phyloP scores from a whole-genome alignment of 2,329 filamentous ascomycete genomes.

The Aspergillus brasiliensis region DNA sequence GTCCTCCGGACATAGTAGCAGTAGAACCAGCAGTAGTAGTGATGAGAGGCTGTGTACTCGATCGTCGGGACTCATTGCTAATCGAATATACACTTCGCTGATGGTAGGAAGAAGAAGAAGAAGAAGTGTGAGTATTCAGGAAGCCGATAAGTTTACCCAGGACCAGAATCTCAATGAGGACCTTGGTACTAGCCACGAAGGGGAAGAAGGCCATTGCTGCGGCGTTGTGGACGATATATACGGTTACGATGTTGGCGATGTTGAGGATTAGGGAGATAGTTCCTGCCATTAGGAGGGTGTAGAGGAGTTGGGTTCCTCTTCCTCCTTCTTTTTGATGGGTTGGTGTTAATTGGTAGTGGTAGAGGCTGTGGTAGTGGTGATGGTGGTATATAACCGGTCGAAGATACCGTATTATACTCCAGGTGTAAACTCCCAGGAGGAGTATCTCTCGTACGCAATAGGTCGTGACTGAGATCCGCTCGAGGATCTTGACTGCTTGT shows the following conservation, averaged over 20 bases:
- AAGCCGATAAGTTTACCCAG: background rate
- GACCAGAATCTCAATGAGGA: background rate
- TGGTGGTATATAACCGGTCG: constrained; percentile 46
- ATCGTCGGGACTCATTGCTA: no score
- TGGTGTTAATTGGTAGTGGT: no score
- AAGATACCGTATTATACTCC: constrained; percentile 45
- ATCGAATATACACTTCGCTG: no score
- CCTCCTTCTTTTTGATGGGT: no score
- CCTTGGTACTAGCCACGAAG: constrained; percentile 41
- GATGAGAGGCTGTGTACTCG: no score
- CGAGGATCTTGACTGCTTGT: constrained; percentile 34
- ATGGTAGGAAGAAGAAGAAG: no score
- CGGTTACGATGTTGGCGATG: constrained; percentile 34
- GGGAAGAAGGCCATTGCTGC: constrained; percentile 41
- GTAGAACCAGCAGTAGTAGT: no score
- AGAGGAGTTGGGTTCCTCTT: constrained; percentile 34
- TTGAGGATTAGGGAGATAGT: constrained; percentile 44
- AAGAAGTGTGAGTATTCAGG: background rate
- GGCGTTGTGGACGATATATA: constrained; percentile 38
- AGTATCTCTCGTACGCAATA: constrained; percentile 56
- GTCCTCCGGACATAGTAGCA: no score
- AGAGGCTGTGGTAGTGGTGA: constrained; percentile 31
- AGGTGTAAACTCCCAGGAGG: constrained; percentile 54
- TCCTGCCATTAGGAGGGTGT: constrained; percentile 49
- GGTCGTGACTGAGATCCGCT: constrained; percentile 53